phyloP scores from a whole-genome alignment of 768 basidiomycete species.

The Tricholoma bakamatsutake region DNA sequence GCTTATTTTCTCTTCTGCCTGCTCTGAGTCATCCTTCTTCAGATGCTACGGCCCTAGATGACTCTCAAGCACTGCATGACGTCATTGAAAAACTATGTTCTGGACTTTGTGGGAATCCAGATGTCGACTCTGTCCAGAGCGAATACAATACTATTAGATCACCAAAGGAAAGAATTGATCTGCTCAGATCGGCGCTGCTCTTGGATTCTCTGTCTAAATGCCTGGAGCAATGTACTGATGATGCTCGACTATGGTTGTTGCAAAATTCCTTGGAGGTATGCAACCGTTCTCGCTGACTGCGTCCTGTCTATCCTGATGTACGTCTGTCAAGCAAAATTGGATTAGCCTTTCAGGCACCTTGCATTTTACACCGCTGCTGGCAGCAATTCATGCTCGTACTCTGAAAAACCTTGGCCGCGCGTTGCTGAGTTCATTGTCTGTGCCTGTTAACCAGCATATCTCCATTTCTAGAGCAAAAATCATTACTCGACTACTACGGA shows the following conservation, averaged over 20 bases:
- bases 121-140: constrained; percentile 39
- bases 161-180: constrained; percentile 28
- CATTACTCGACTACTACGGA: constrained; percentile 34
- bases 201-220: constrained; percentile 46
- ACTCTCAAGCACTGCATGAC: constrained; percentile 32
- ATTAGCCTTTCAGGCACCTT: constrained; percentile 23
- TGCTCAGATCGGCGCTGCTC: constrained; percentile 31
- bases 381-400: constrained; percentile 42
- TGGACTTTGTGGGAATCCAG: constrained; percentile 46
- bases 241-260: constrained; percentile 45
- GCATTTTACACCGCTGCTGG: constrained; percentile 38
- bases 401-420: constrained; percentile 30
- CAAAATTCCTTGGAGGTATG: constrained; percentile 45
- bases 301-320: background rate
- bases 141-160: constrained; percentile 40
- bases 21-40: constrained; percentile 23
- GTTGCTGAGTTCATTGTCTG: constrained; percentile 13
- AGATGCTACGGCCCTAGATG: constrained; percentile 18
- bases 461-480: constrained; percentile 20
- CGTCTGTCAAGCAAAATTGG: constrained; percentile 44
- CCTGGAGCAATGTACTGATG: constrained; percentile 41
- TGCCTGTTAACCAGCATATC: constrained; percentile 13
- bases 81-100: constrained; percentile 38
- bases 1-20: constrained; percentile 45
- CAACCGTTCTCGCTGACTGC: background rate